Conservation (phyloP, 177 flowering plant species). For the Vitis hybrid region DNA sequence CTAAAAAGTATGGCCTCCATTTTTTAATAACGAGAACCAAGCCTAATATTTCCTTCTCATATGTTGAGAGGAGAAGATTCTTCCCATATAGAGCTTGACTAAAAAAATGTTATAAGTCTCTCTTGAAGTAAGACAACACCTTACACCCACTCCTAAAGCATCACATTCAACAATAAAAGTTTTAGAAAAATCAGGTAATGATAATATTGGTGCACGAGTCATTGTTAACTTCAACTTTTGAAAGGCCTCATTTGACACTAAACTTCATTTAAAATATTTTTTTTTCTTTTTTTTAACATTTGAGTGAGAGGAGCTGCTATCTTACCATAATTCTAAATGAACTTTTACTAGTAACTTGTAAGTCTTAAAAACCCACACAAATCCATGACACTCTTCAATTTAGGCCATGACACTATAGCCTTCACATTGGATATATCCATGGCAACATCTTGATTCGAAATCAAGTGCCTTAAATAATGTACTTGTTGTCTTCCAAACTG, state of each 20-base stretch:
- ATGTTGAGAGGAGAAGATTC: not conserved
- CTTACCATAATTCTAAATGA: slow-evolving; percentile 2
- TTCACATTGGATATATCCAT: not conserved
- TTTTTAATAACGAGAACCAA: not conserved
- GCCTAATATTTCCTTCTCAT: slow-evolving; percentile 19
- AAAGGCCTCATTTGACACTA: not conserved
- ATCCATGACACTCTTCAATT: not conserved
- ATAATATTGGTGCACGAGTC: not conserved
- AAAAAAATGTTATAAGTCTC: not conserved
- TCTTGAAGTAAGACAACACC: slow-evolving; percentile 8
- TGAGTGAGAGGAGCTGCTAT: not conserved
- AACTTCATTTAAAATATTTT: not conserved
- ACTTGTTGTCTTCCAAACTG: not conserved
- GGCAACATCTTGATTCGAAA: not conserved
- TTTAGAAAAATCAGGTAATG: slow-evolving; percentile 2
- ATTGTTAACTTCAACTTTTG: not conserved
- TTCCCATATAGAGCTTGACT: no score
- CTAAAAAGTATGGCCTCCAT: slow-evolving; percentile 16
- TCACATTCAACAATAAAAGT: not conserved
- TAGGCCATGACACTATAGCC: not conserved
- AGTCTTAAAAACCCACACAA: slow-evolving; percentile 1
- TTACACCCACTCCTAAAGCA: not conserved
- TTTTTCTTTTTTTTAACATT: not conserved
- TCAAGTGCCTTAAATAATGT: not conserved
- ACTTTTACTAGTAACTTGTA: slow-evolving; percentile 5